Evolutionary conservation across 2,329 filamentous ascomycete genomes (phyloP).

Genomic region (Pyricularia pennisetigena): DNA sequence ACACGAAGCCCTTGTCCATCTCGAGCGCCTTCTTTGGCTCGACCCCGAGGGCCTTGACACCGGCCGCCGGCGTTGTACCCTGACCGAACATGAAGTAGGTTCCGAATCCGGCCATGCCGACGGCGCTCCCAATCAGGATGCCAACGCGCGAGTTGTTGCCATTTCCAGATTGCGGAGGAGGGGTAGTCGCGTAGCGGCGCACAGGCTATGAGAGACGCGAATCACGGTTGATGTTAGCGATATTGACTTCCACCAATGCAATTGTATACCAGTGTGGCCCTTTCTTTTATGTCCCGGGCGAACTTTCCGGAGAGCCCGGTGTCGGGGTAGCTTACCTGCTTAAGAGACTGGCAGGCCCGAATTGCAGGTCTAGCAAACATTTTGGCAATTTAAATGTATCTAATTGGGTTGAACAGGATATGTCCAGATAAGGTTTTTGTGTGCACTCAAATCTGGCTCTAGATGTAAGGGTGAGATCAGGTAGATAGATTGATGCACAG

Average conservation of each 20-base stretch:
- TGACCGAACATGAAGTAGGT: constrained; percentile 46
- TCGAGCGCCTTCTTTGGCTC: constrained; percentile 49
- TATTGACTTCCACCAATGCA: neutral
- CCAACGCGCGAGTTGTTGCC: constrained; percentile 31
- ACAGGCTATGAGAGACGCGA: constrained; percentile 24
- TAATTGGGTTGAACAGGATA: neutral
- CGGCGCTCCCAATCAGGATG: constrained; percentile 52
- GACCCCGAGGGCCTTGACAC: constrained; percentile 47
- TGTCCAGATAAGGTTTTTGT: neutral
- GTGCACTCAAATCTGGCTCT: neutral
- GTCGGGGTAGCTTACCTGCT: constrained; percentile 40
- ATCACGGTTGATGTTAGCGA: neutral
- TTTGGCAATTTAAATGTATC: constrained; percentile 16
- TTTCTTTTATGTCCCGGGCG: neutral
- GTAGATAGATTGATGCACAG: neutral
- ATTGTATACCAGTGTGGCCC: neutral
- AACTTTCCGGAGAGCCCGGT: neutral
- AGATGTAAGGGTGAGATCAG: neutral
- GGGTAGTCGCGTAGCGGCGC: constrained; percentile 57
- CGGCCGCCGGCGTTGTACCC: constrained; percentile 21
- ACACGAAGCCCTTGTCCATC: constrained; percentile 83
- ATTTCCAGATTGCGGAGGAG: constrained; percentile 28
- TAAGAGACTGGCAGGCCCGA: constrained; percentile 54
- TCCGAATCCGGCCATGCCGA: constrained; percentile 45
- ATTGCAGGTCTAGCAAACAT: constrained; percentile 62